Conservation (phyloP, 768 basidiomycete genomes). For the Tulasnella sp. region DNA sequence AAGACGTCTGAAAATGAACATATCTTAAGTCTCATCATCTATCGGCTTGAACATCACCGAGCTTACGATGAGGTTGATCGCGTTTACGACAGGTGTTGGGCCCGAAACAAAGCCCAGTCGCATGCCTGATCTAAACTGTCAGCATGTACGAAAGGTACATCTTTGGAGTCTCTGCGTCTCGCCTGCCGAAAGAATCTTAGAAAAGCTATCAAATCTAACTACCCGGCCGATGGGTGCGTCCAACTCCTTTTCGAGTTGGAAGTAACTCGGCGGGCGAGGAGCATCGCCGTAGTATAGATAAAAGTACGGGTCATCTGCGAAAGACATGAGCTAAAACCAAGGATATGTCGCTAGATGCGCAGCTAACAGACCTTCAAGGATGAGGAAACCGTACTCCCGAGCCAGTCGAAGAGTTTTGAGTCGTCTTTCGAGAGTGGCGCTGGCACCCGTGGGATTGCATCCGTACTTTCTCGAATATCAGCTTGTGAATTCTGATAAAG, state of each 20-base stretch:
- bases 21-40: neutral
- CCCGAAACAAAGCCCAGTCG: constrained; percentile 78
- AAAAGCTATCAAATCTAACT: constrained; percentile 79
- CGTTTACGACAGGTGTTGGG: constrained; percentile 33
- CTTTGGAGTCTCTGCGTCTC: neutral
- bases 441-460: constrained; percentile 28
- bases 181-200: constrained; percentile 63
- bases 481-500: too few relatives aligned
- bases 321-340: neutral
- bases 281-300: constrained; percentile 55
- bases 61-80: neutral
- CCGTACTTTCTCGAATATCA: neutral
- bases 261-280: constrained; percentile 64
- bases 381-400: constrained; percentile 61
- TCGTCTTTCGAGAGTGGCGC: constrained; percentile 56
- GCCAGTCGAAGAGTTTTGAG: constrained; percentile 62
- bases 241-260: constrained; percentile 56
- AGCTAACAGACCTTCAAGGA: constrained; percentile 63
- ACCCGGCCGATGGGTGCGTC: constrained; percentile 45
- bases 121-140: constrained; percentile 33
- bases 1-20: constrained; percentile 31
- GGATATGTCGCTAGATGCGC: neutral
- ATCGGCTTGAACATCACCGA: neutral
- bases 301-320: constrained; percentile 61
- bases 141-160: neutral